Evolutionary conservation across 2,329 filamentous ascomycete species (phyloP).

Genomic region (Tolypocladium sp.): DNA sequence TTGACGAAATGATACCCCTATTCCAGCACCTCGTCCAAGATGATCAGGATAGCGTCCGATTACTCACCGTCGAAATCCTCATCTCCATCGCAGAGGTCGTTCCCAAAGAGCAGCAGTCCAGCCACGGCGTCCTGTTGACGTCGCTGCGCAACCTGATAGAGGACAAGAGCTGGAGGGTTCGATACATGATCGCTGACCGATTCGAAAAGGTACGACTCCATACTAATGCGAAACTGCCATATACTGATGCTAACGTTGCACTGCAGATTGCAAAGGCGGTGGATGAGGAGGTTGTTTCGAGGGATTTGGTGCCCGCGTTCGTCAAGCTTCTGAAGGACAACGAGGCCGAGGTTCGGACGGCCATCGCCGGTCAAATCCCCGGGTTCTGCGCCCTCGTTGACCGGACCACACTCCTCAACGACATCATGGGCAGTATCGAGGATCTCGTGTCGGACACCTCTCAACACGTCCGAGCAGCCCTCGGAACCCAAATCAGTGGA

Average conservation of each 20-base stretch:
- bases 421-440: slow-evolving; percentile 94
- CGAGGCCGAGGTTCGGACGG: slow-evolving; percentile 93
- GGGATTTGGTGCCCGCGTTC: slow-evolving; percentile 92
- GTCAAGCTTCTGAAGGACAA: slow-evolving; percentile 97
- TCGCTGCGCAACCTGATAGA: slow-evolving; percentile 90
- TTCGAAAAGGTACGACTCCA: slow-evolving; percentile 73
- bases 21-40: slow-evolving; percentile 96
- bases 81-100: slow-evolving; percentile 96
- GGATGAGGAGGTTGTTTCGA: slow-evolving; percentile 88
- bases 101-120: slow-evolving; percentile 95
- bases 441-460: slow-evolving; percentile 93
- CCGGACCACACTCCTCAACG: slow-evolving; percentile 77
- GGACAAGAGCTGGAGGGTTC: slow-evolving; percentile 98
- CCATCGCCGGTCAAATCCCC: slow-evolving; percentile 94
- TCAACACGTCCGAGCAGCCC: slow-evolving; percentile 89
- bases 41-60: slow-evolving; percentile 93
- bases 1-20: slow-evolving; percentile 97
- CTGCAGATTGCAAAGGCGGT: slow-evolving; percentile 90
- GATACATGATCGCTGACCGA: slow-evolving; percentile 98
- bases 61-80: slow-evolving; percentile 92
- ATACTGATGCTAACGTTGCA: not conserved
- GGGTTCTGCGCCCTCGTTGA: slow-evolving; percentile 92
- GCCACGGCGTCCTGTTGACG: slow-evolving; percentile 85
- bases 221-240: not conserved
- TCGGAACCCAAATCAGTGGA: slow-evolving; percentile 94